These are phyloP conservation scores for Hirschfeldia incana DNA, from an alignment of 345 rosid genomes.

Conservation along the genomic window DNA sequence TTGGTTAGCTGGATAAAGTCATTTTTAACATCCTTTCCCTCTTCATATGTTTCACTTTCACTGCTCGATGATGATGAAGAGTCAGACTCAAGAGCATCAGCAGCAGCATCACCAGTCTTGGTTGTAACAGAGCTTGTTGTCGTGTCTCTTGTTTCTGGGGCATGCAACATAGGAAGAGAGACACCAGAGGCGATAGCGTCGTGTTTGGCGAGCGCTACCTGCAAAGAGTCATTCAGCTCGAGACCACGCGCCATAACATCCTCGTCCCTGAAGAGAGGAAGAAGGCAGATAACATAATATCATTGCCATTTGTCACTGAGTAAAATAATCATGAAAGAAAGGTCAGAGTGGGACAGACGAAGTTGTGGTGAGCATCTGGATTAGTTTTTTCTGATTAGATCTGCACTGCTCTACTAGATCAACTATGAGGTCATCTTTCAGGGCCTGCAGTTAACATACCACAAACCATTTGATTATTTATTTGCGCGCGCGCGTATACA, in stretches of 20 bases:
- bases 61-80: conserved; percentile 41
- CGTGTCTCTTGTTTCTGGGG: conserved; percentile 33
- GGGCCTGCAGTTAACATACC: conserved; percentile 48
- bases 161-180: conserved; percentile 52
- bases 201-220: conserved; percentile 69
- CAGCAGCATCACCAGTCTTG: conserved; percentile 38
- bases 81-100: conserved; percentile 29
- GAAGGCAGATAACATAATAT: neutral
- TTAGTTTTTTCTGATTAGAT: conserved; percentile 83
- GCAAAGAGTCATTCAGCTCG: conserved; percentile 82
- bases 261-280: conserved; percentile 70
- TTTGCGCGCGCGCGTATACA: neutral
- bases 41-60: conserved; percentile 50
- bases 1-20: conserved; percentile 87
- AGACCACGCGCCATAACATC: conserved; percentile 82
- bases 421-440: conserved; percentile 86
- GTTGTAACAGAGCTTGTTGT: conserved; percentile 38
- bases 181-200: conserved; percentile 80
- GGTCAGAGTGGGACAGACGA: conserved; percentile 51
- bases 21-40: conserved; percentile 71
- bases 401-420: conserved; percentile 82
- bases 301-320: neutral
- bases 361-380: conserved; percentile 91
- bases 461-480: neutral
- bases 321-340: neutral